Percentiles rank a stretch among this genome's conserved stretches.
phyloP scores from a whole-genome alignment of 192 early-diverging fungal species.

The Paraglomus occultum region DNA sequence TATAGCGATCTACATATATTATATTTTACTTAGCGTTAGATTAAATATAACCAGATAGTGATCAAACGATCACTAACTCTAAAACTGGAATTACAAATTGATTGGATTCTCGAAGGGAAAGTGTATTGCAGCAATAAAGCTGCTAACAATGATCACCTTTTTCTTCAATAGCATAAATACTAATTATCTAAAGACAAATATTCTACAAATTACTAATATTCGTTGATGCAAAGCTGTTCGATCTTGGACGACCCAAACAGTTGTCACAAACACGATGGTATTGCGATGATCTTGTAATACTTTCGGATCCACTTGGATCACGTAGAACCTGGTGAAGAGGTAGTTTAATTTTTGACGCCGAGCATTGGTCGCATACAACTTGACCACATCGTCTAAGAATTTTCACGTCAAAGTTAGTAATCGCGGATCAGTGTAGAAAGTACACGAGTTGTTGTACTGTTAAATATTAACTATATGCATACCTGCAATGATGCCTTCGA shows the following conservation, averaged over 20 bases:
- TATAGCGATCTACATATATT: no score
- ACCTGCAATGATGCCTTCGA: slow-evolving; percentile 87
- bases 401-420: no score
- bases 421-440: not conserved
- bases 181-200: no score
- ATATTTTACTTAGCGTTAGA: no score
- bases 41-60: no score
- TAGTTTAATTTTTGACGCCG: slow-evolving; percentile 5
- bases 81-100: no score
- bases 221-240: slow-evolving; percentile 15
- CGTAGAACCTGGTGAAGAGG: not conserved
- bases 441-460: not conserved
- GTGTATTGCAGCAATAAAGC: no score
- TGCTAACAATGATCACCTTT: no score
- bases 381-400: slow-evolving; percentile 40
- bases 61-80: no score
- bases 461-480: not conserved
- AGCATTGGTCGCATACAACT: slow-evolving; percentile 28
- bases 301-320: slow-evolving; percentile 10
- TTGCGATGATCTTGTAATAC: not conserved
- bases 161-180: no score
- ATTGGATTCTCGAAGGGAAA: no score
- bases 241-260: slow-evolving; percentile 1
- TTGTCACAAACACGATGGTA: slow-evolving; percentile 22
- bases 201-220: not conserved